Evolutionary conservation across 345 rosid species (phyloP).

Genomic region (Syzygium oleosum): DNA sequence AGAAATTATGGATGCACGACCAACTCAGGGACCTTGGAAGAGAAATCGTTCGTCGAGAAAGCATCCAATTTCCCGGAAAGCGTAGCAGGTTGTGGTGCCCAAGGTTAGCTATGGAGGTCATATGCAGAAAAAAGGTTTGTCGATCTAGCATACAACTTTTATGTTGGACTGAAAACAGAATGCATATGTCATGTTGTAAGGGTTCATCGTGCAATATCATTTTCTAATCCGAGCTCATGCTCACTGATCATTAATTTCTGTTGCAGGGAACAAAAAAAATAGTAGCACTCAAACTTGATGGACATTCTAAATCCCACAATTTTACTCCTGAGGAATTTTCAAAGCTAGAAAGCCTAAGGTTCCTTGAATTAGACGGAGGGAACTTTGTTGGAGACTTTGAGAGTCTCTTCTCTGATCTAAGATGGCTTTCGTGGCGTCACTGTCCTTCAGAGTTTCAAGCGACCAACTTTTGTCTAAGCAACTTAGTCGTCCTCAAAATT

Average conservation of each 20-base stretch:
- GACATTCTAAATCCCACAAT: not conserved
- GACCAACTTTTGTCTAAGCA: not conserved
- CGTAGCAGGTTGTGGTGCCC: not conserved
- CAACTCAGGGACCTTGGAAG: not conserved
- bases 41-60: not conserved
- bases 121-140: too few species aligned
- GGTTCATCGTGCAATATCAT: not conserved
- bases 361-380: not conserved
- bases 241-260: not conserved
- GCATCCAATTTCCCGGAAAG: not conserved
- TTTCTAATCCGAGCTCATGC: not conserved
- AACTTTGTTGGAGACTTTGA: not conserved
- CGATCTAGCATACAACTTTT: too few species aligned
- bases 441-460: not conserved
- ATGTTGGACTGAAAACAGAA: not conserved
- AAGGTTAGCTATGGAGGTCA: too few species aligned
- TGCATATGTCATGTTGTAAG: not conserved
- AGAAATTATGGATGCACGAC: constrained; percentile 1
- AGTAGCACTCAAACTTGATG: not conserved
- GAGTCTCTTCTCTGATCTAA: not conserved
- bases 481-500: not conserved
- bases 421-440: not conserved
- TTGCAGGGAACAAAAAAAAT: constrained; percentile 3
- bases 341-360: not conserved
- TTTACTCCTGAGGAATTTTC: not conserved